phyloP scores from a whole-genome alignment of 345 rosid species.

The Populus alba region DNA sequence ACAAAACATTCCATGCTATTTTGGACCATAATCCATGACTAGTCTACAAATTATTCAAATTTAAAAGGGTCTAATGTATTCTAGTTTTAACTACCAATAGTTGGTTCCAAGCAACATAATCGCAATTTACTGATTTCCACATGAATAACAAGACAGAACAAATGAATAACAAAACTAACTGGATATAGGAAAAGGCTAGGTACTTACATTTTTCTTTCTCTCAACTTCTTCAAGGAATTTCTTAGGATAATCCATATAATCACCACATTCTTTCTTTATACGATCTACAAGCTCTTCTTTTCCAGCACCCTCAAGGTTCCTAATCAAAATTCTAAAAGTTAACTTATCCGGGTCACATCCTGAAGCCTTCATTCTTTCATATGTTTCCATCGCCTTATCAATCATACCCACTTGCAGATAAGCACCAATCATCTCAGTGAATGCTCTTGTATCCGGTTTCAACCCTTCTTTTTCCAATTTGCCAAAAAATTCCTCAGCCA shows the following conservation, averaged over 20 bases:
- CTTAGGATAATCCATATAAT: slow-evolving; percentile 46
- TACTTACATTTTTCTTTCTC: slow-evolving; percentile 10
- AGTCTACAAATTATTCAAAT: not conserved
- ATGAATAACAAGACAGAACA: not conserved
- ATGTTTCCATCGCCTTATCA: slow-evolving; percentile 54
- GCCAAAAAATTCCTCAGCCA: slow-evolving; percentile 42
- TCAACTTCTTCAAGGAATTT: slow-evolving; percentile 47
- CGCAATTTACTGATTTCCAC: not conserved
- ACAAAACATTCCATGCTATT: not conserved
- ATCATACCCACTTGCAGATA: slow-evolving; percentile 42
- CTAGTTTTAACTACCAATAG: not conserved
- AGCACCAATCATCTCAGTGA: slow-evolving; percentile 59
- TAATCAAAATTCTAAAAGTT: slow-evolving; percentile 52
- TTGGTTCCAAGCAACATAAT: not conserved
- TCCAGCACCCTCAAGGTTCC: slow-evolving; percentile 49
- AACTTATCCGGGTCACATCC: slow-evolving; percentile 47
- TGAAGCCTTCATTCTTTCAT: slow-evolving; percentile 39
- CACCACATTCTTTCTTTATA: slow-evolving; percentile 47
- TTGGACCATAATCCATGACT: not conserved
- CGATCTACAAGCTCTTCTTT: slow-evolving; percentile 39
- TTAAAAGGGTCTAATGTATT: not conserved
- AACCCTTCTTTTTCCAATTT: slow-evolving; percentile 40
- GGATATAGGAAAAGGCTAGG: not conserved
- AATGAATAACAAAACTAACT: not conserved
- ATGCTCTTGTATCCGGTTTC: slow-evolving; percentile 48